Percentiles rank a stretch among this genome's conserved stretches.
Evolutionary conservation across 371 early-diverging fungal genomes (phyloP).

Genomic region (Sporodiniella umbellata): DNA sequence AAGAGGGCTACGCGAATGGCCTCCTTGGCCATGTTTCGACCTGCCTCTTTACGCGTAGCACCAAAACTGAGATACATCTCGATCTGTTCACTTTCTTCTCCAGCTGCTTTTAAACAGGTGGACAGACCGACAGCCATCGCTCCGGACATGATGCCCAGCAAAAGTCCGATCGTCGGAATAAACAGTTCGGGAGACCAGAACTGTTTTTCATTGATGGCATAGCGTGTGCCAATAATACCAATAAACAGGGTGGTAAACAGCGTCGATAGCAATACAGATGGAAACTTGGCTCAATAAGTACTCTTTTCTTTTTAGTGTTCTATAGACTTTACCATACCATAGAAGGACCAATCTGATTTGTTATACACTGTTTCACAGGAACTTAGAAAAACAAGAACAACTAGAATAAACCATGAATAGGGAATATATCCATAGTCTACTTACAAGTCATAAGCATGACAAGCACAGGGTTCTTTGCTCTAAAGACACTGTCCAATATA

Average conservation of each 20-base stretch:
- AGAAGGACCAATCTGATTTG: conserved; percentile 50
- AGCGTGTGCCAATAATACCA: conserved; percentile 60
- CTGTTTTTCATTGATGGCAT: conserved; percentile 73
- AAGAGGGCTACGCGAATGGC: conserved; percentile 75
- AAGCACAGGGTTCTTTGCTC: conserved; percentile 49
- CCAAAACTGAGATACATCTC: conserved; percentile 78
- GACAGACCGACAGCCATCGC: conserved; percentile 79
- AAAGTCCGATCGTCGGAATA: conserved; percentile 86
- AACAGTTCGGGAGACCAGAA: conserved; percentile 77
- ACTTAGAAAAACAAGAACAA: conserved; percentile 45
- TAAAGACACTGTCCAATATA: conserved; percentile 62
- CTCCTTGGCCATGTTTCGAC: conserved; percentile 66
- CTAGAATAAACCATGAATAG: conserved; percentile 11
- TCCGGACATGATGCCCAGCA: conserved; percentile 82
- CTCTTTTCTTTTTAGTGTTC: too few relatives aligned
- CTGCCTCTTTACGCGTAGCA: conserved; percentile 85
- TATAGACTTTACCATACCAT: conserved; percentile 43
- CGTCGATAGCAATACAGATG: conserved; percentile 49
- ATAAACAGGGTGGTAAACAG: conserved; percentile 47
- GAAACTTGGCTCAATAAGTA: conserved; percentile 26
- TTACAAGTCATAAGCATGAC: conserved; percentile 61
- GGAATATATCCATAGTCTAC: background rate
- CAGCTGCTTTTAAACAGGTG: conserved; percentile 49
- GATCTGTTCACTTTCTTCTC: conserved; percentile 68
- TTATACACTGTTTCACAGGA: conserved; percentile 61